phyloP scores from a whole-genome alignment of 176 grass and related monocot species.

The Aegilops speltoides region DNA sequence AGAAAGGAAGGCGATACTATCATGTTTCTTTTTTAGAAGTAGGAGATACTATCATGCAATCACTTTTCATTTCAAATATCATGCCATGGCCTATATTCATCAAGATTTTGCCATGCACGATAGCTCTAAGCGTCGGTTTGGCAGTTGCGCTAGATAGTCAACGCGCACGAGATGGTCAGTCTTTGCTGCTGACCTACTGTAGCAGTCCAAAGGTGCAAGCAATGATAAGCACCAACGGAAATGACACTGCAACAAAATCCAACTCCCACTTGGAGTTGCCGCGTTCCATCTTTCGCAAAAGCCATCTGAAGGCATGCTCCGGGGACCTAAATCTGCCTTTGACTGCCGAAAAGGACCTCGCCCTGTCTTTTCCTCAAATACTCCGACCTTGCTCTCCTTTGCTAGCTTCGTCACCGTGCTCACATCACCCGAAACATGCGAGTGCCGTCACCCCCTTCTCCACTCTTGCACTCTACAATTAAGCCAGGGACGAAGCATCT shows the following conservation, averaged over 20 bases:
- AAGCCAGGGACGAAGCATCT: slow-evolving; percentile 19
- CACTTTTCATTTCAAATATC: too few species aligned
- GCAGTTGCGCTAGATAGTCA: not conserved
- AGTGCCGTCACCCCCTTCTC: not conserved
- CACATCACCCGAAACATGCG: slow-evolving; percentile 33
- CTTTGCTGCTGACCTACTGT: not conserved
- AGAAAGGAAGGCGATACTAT: too few species aligned
- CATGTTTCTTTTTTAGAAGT: too few species aligned
- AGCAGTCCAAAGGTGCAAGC: not conserved
- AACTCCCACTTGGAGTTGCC: slow-evolving; percentile 1
- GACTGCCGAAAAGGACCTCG: slow-evolving; percentile 1
- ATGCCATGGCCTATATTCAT: too few species aligned
- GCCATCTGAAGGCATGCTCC: slow-evolving; percentile 49
- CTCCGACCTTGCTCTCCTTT: too few species aligned
- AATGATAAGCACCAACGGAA: not conserved
- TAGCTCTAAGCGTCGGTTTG: not conserved
- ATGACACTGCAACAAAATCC: not conserved
- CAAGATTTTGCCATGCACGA: too few species aligned
- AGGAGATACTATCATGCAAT: too few species aligned
- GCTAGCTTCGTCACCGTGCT: not conserved
- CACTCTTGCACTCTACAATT: not conserved
- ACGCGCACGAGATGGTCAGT: not conserved
- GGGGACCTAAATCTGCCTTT: not conserved
- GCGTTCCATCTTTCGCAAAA: slow-evolving; percentile 2
- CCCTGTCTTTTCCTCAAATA: not conserved